A percentile compares a stretch with the other conserved stretches of the same genome.
Evolutionary conservation across 2,329 filamentous ascomycete genomes (phyloP).

Genomic region (Pestalotiopsis fici): DNA sequence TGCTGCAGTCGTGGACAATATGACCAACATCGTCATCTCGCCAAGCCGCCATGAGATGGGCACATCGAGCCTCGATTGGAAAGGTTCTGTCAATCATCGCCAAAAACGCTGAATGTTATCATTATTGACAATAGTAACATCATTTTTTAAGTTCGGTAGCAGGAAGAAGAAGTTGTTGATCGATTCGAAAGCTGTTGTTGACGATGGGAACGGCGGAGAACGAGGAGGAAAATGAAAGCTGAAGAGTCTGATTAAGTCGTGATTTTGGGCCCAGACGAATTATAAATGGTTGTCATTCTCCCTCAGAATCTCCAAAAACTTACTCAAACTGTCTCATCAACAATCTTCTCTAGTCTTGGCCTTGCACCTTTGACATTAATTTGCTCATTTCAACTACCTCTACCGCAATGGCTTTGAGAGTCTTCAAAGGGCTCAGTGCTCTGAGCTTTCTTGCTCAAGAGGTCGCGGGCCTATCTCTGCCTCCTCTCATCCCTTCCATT

Average conservation of each 20-base stretch:
- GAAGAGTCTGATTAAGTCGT: too few species aligned
- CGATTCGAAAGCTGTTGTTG: background rate
- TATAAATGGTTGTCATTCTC: background rate
- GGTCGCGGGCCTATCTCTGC: slow-evolving; percentile 35
- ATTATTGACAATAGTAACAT: background rate
- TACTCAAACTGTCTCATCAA: background rate
- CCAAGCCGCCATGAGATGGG: background rate
- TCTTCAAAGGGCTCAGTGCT: background rate
- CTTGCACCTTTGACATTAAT: background rate
- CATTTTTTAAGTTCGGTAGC: background rate
- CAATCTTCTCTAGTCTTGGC: background rate
- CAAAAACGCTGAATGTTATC: background rate
- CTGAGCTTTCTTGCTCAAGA: slow-evolving; percentile 1
- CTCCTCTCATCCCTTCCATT: slow-evolving; percentile 59
- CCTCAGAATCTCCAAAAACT: background rate
- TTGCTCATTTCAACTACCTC: background rate
- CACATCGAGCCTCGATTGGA: background rate
- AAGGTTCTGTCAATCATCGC: background rate
- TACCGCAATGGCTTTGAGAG: background rate
- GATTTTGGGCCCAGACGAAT: background rate
- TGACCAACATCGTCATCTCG: background rate
- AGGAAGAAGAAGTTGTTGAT: background rate
- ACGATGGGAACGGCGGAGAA: background rate
- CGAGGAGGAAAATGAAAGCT: background rate
- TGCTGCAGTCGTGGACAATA: background rate